Conservation (phyloP, 768 basidiomycete species). For the Phlebiopsis gigantea region DNA sequence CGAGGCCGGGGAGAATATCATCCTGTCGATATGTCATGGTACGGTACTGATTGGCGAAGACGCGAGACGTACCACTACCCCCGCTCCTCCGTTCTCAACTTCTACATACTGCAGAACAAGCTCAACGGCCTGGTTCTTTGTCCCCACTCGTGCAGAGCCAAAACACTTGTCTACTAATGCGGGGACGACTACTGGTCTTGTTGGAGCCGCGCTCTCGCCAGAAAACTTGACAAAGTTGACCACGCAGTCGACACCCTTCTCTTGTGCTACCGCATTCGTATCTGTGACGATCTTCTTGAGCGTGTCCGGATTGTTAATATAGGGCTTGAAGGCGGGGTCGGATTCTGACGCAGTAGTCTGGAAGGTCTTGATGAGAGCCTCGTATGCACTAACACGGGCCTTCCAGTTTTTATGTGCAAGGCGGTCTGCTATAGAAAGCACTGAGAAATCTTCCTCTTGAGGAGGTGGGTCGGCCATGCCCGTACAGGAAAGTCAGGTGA, state of each 20-base stretch:
- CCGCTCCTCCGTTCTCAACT: conserved; percentile 83
- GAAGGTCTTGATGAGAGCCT: conserved; percentile 81
- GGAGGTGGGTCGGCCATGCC: conserved; percentile 88
- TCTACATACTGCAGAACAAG: conserved; percentile 87
- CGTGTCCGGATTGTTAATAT: conserved; percentile 67
- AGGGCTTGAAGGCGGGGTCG: conserved; percentile 92
- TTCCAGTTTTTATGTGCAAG: conserved; percentile 99
- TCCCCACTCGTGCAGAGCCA: conserved; percentile 85
- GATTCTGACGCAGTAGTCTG: conserved; percentile 86
- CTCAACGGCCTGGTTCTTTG: conserved; percentile 83
- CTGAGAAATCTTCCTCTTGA: conserved; percentile 89
- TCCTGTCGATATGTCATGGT: conserved; percentile 21
- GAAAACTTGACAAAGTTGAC: conserved; percentile 85
- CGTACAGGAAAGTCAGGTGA: conserved; percentile 7
- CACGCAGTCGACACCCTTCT: conserved; percentile 92
- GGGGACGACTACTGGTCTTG: conserved; percentile 78
- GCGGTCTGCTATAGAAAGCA: conserved; percentile 71
- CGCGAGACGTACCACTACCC: conserved; percentile 73
- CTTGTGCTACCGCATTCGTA: conserved; percentile 94
- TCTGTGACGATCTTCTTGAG: conserved; percentile 88
- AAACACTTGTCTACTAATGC: conserved; percentile 94
- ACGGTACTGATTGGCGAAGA: conserved; percentile 8
- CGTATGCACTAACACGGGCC: conserved; percentile 91
- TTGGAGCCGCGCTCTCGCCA: conserved; percentile 81
- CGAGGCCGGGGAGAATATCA: conserved; percentile 79